Percentiles rank a stretch among this genome's conserved stretches.
phyloP scores from a whole-genome alignment of 345 rosid species.

The Boechera divaricarpa region DNA sequence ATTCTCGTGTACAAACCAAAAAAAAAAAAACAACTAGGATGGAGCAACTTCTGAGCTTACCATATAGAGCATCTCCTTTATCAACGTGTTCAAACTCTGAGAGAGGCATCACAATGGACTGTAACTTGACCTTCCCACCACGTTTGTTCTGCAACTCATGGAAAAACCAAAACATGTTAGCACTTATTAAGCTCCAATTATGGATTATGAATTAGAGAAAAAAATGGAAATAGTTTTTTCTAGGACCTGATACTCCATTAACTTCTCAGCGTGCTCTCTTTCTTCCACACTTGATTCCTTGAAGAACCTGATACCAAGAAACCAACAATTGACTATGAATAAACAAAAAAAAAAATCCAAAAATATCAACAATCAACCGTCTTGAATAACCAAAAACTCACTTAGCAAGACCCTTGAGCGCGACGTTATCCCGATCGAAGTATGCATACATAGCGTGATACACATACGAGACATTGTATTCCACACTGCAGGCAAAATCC shows the following conservation, averaged over 20 bases:
- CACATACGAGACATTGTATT: conserved; percentile 86
- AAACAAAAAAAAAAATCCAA: neutral
- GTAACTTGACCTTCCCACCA: conserved; percentile 87
- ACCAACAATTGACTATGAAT: neutral
- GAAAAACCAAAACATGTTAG: conserved; percentile 14
- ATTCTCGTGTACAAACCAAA: neutral
- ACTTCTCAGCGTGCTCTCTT: conserved; percentile 90
- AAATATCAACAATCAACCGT: neutral
- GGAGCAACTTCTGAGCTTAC: conserved; percentile 47
- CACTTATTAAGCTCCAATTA: neutral
- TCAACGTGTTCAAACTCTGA: conserved; percentile 86
- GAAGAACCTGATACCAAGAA: conserved; percentile 61
- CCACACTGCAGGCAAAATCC: conserved; percentile 63
- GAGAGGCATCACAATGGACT: conserved; percentile 68
- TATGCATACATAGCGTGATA: conserved; percentile 93
- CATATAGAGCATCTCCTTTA: conserved; percentile 93
- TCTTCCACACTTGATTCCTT: conserved; percentile 95
- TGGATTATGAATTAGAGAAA: neutral
- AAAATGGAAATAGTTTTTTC: neutral
- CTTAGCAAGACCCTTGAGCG: conserved; percentile 94
- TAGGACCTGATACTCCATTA: conserved; percentile 91
- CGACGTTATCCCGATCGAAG: conserved; percentile 89
- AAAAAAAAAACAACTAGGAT: neutral
- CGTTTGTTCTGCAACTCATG: conserved; percentile 72
- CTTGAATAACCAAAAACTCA: conserved; percentile 41